Evolutionary conservation across 257 asterid genomes (phyloP).

Genomic region (Solanum stenotomum): DNA sequence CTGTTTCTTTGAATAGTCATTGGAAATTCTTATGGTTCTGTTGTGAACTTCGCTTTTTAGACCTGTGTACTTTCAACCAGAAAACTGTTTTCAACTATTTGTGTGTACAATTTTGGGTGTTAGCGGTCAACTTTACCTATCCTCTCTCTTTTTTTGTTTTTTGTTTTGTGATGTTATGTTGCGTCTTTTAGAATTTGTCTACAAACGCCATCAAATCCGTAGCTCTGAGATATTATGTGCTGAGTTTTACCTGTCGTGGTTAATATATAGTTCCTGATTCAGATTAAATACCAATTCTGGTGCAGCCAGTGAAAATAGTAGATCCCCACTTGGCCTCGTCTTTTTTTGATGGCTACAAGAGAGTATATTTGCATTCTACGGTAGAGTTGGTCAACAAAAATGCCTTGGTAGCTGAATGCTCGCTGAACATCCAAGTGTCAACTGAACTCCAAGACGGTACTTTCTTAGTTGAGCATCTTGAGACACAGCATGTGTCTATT

Average conservation of each 20-base stretch:
- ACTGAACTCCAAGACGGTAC: slow-evolving; percentile 59
- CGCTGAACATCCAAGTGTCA: slow-evolving; percentile 80
- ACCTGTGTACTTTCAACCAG: background rate
- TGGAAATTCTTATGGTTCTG: background rate
- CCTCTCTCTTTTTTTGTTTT: no score
- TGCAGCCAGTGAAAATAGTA: slow-evolving; percentile 94
- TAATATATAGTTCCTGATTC: slow-evolving; percentile 14
- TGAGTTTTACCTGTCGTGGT: background rate
- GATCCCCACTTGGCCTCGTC: slow-evolving; percentile 95
- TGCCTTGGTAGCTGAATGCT: slow-evolving; percentile 49
- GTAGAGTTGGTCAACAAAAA: slow-evolving; percentile 68
- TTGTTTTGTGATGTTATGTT: background rate
- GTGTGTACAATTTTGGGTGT: background rate
- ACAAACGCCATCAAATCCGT: background rate
- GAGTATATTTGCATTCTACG: slow-evolving; percentile 72
- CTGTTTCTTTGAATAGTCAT: background rate
- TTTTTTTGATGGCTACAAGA: slow-evolving; percentile 55
- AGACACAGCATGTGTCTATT: slow-evolving; percentile 41
- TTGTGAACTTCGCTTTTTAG: background rate
- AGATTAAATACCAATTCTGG: slow-evolving; percentile 7
- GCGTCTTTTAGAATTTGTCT: background rate
- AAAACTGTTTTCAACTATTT: background rate
- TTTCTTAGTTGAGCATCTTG: slow-evolving; percentile 64
- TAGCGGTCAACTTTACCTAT: background rate
- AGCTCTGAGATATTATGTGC: background rate